These are phyloP conservation scores for Coemansia aciculifera DNA, from an alignment of 192 early-diverging fungal genomes.

Conservation along the genomic window DNA sequence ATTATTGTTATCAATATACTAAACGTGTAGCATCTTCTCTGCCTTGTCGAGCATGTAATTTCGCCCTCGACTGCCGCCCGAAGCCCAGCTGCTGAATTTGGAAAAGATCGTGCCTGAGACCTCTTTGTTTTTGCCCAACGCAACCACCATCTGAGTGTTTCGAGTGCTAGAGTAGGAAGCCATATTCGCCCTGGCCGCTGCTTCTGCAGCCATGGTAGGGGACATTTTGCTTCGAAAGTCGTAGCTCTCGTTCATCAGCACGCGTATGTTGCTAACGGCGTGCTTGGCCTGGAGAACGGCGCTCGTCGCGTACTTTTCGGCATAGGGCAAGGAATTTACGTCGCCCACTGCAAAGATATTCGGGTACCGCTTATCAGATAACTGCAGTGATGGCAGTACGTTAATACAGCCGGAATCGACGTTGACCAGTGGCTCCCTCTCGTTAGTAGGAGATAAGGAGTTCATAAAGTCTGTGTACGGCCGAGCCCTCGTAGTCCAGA, in stretches of 20 bases:
- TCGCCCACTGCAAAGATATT: slow-evolving; percentile 64
- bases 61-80: slow-evolving; percentile 31
- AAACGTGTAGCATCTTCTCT: slow-evolving; percentile 39
- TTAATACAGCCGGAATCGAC: slow-evolving; percentile 43
- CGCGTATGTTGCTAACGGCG: slow-evolving; percentile 25
- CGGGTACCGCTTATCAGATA: slow-evolving; percentile 42
- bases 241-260: slow-evolving; percentile 45
- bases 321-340: slow-evolving; percentile 45
- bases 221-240: slow-evolving; percentile 44
- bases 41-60: slow-evolving; percentile 43
- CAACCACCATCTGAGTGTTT: slow-evolving; percentile 33
- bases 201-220: slow-evolving; percentile 26
- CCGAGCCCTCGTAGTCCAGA: slow-evolving; percentile 52
- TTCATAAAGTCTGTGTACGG: slow-evolving; percentile 57
- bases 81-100: slow-evolving; percentile 30
- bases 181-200: slow-evolving; percentile 15
- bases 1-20: neutral
- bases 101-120: slow-evolving; percentile 24
- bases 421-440: slow-evolving; percentile 40
- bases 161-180: slow-evolving; percentile 15
- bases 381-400: slow-evolving; percentile 57
- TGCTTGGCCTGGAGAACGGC: slow-evolving; percentile 45
- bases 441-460: slow-evolving; percentile 32
- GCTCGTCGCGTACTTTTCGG: slow-evolving; percentile 47
- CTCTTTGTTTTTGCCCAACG: slow-evolving; percentile 38